Evolutionary conservation across 2,329 filamentous ascomycete genomes (phyloP), one percentile per base, ranked within the genome.

Genomic region (Calonectria fujianensis): DNA sequence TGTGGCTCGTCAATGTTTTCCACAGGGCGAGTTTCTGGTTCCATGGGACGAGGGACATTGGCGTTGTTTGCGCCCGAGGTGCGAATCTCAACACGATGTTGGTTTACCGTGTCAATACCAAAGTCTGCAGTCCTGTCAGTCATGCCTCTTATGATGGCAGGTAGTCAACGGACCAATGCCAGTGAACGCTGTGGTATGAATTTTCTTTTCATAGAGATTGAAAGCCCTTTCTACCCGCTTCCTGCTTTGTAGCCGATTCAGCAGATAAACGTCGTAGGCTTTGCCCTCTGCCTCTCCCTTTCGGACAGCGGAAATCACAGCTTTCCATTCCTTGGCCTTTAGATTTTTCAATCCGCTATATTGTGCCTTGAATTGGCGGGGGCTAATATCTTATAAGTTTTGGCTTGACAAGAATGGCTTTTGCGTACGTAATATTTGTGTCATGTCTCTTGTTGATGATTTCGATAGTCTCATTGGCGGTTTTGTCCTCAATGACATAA

Each of bases 271-370:
- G 11, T 51, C 27, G 20, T 64, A 72, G 14, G 37, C n/a, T 41
- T 37, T 66, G 2, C 35, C 32, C 0, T 64, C 14, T 7, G 45
- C 32, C 18, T 64, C 27, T 35, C 72, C 69, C 24, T 68, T 50
- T 48, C 52, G 69, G n/a, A 72, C 31, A 18, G 61, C 64, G 10
- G 37, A 37, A n/a, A 72, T 74, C n/a, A 74, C n/a, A 8, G 54
- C 64, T 16, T 41, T 63, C 69, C 72, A 74, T 63, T 74, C 72
- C 0, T 64, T 24, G 0, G 48, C 64, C 18, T 35, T 37, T 13
- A 71, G 31, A 4, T 74, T 72, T 32, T 72, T 74, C 35, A 41
- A 31, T 1, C 73, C 54, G 9, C 39, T 27, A 24, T 63, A 72
- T 35, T 32, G 48, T 18, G 24, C 8, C 20, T 74, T 74, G 52